A percentile compares a stretch with the other conserved stretches of the same genome.
Conservation (phyloP, 1,284 basidiomycete species). For the Violaceomyces palustris region DNA sequence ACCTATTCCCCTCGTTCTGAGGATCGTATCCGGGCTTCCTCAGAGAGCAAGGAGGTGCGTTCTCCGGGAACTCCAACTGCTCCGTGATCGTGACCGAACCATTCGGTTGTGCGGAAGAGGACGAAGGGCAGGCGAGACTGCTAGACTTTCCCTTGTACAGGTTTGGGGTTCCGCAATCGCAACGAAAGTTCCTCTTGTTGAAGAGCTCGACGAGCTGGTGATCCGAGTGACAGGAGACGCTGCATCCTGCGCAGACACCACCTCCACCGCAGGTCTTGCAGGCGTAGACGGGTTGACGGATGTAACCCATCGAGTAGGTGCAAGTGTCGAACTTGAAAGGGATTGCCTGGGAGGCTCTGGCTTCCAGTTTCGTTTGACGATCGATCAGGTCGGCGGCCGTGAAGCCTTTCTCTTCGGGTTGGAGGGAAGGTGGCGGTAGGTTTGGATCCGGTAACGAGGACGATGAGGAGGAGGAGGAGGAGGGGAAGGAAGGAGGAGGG, state of each 20-base stretch:
- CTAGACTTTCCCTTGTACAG: constrained; percentile 18
- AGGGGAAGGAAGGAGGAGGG: too few relatives aligned
- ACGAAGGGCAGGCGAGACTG: too few relatives aligned
- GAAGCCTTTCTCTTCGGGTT: constrained; percentile 36
- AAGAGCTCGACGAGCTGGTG: constrained; percentile 52
- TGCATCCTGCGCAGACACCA: constrained; percentile 55
- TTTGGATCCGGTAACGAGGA: constrained; percentile 41
- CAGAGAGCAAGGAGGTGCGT: constrained; percentile 29
- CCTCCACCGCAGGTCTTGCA: constrained; percentile 50
- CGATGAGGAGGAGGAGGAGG: too few relatives aligned
- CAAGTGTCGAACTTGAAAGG: constrained; percentile 53
- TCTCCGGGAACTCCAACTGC: constrained; percentile 18
- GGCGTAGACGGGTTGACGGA: constrained; percentile 53
- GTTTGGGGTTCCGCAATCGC: constrained; percentile 49
- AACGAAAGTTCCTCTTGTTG: constrained; percentile 49
- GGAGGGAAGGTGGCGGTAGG: constrained; percentile 30
- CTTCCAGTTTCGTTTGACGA: constrained; percentile 51
- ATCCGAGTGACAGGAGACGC: constrained; percentile 53
- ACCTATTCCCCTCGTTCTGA: constrained; percentile 45
- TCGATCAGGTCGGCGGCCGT: constrained; percentile 52
- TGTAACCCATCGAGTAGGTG: constrained; percentile 50
- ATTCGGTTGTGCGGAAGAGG: too few relatives aligned
- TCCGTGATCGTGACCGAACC: constrained; percentile 1
- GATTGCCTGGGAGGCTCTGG: constrained; percentile 52
- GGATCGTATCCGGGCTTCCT: constrained; percentile 33